These are phyloP conservation scores for Talaromyces stipitatus DNA, from an alignment of 495 filamentous ascomycete genomes.

Conservation along the genomic window DNA sequence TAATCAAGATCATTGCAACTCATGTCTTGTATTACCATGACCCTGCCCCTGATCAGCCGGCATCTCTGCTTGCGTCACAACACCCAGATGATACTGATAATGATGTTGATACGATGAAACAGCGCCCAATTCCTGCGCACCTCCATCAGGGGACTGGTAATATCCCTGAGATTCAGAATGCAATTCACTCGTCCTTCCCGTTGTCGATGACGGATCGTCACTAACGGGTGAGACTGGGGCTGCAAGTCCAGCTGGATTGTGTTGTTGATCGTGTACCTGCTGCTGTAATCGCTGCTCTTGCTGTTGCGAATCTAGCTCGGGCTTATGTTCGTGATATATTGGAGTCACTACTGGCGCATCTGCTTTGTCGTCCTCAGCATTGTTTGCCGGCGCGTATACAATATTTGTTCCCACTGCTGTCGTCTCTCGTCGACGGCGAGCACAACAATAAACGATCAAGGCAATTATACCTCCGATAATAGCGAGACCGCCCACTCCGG, in stretches of 20 bases:
- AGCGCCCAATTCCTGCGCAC: not conserved
- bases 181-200: not conserved
- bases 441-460: not conserved
- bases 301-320: not conserved
- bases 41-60: not conserved
- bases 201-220: no score
- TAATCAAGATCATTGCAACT: not conserved
- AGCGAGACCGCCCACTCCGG: slow-evolving; percentile 2
- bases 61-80: not conserved
- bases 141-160: not conserved
- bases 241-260: not conserved
- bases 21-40: not conserved
- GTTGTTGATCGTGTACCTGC: not conserved
- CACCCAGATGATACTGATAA: not conserved
- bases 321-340: not conserved
- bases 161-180: not conserved
- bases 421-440: not conserved
- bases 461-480: not conserved
- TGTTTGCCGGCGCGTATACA: not conserved
- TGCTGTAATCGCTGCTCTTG: not conserved
- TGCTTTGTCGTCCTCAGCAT: not conserved
- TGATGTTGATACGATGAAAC: not conserved
- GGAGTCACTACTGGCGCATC: not conserved
- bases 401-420: not conserved
- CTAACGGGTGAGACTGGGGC: not conserved